Conservation (phyloP, 257 asterid species). For the Vinca minor region DNA sequence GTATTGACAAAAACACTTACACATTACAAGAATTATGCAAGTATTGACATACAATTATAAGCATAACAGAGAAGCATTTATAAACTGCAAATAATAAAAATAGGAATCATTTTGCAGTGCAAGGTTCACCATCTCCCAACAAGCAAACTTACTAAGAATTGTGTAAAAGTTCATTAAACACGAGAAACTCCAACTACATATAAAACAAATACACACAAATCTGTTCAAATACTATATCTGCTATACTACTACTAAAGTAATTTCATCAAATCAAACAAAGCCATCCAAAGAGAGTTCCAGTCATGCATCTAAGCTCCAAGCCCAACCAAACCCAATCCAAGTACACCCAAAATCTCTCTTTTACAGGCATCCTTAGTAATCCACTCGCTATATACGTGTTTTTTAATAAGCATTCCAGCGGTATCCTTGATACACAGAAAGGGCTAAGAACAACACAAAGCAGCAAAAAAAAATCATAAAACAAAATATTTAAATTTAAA, state of each 20-base stretch:
- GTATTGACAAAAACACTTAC: neutral
- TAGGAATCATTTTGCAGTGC: too few relatives aligned
- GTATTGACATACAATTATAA: neutral
- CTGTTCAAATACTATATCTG: neutral
- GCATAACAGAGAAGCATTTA: neutral
- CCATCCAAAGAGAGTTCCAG: too few relatives aligned
- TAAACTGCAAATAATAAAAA: neutral
- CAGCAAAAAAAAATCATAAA: neutral
- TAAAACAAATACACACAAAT: neutral
- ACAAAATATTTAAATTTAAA: neutral
- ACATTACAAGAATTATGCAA: neutral
- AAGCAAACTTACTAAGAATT: neutral
- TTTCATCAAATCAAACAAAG: too few relatives aligned
- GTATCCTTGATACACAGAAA: neutral
- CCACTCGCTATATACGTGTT: neutral
- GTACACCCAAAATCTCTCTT: neutral
- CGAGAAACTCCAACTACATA: neutral
- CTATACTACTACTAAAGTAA: neutral
- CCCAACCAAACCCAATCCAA: too few relatives aligned
- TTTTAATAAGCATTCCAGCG: neutral
- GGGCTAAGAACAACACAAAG: neutral
- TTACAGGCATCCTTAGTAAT: neutral
- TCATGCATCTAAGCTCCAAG: too few relatives aligned
- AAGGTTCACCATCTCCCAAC: neutral
- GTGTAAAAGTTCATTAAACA: neutral